A percentile compares a stretch with the other conserved stretches of the same genome.
Evolutionary conservation across 1,139 yeast genomes (phyloP).

Genomic region (Magnusiomyces sp.): DNA sequence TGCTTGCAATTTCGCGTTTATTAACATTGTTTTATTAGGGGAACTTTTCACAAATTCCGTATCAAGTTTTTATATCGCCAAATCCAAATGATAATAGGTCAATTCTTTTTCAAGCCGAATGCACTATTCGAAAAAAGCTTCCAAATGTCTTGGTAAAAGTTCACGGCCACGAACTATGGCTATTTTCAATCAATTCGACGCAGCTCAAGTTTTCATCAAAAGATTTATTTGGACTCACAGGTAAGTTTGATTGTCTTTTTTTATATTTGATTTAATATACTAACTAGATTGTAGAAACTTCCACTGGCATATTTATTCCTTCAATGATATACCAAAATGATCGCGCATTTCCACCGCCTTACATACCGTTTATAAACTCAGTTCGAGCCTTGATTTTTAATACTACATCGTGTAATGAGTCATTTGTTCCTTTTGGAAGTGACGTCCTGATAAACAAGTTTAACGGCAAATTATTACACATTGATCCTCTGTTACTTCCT

Average conservation of each 20-base stretch:
- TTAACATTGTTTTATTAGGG: slow-evolving; percentile 17
- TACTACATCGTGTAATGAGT: slow-evolving; percentile 42
- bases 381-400: slow-evolving; percentile 46
- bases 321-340: slow-evolving; percentile 31
- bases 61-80: slow-evolving; percentile 30
- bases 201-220: slow-evolving; percentile 28
- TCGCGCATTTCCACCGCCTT: slow-evolving; percentile 36
- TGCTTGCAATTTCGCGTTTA: background rate
- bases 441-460: slow-evolving; percentile 15
- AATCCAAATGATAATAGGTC: slow-evolving; percentile 27
- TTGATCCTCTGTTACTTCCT: slow-evolving; percentile 30
- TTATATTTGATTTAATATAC: background rate
- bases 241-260: background rate
- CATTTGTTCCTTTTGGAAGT: slow-evolving; percentile 38
- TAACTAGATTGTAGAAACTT: slow-evolving; percentile 22
- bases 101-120: slow-evolving; percentile 49
- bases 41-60: slow-evolving; percentile 25
- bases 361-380: slow-evolving; percentile 53
- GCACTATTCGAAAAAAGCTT: slow-evolving; percentile 43
- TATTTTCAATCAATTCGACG: slow-evolving; percentile 38
- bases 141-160: slow-evolving; percentile 49
- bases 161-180: slow-evolving; percentile 55
- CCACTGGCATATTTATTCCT: slow-evolving; percentile 32
- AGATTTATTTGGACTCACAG: slow-evolving; percentile 9
- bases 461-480: slow-evolving; percentile 20